Evolutionary conservation across 805 yeast genomes (phyloP), one percentile per base, ranked within the genome.

Genomic region (Nakazawaea ambrosiae): DNA sequence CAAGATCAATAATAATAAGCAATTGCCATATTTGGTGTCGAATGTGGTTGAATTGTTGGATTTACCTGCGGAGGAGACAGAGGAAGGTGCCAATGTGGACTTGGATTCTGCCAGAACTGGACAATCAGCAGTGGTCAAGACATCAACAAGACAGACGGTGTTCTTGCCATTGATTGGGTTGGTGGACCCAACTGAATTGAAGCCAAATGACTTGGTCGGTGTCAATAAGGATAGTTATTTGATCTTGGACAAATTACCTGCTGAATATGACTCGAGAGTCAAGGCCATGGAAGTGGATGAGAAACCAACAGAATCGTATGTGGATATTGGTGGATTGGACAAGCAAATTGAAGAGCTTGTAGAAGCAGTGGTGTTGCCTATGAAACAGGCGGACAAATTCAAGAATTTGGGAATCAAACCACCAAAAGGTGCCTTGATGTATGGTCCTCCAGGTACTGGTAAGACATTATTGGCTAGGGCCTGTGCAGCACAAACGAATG

Each of bases 401-500:
- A 85, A 85, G 56, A 78, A 78, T 42, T 69, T 92, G 63, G 99
- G 99, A 40, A 89, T 92, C 55, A 90, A 85, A 58, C 94, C 98
- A 12, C 98, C 98, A 42, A 92, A 92, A 60, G 98, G 98, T 59
- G 97, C 96, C 3, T 70, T 92, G 37, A 87, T 92, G 89, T 92
- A 92, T 58, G 99, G 99, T 26, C 97, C 99, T 7, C 99, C 99
- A 37, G 99, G 99, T 60, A 92, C 98, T 2, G 99, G 99, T 60
- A 92, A 92, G 63, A 92, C 98, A 2, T 68, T 92, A 44, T 70
- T 92, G 48, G 99, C 99, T 8, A 80, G 96, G 58, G 98, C 98
- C 2, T 95, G 97, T 66, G 99, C 99, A 18, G 96, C 97, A 38
- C 97, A 92, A 61, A 86, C 97, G 1, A 88, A 89, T 61, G 98